Evolutionary conservation across 2,329 filamentous ascomycete genomes (phyloP), one percentile per base, ranked within the genome.

Genomic region (Pseudocercospora eumusae): DNA sequence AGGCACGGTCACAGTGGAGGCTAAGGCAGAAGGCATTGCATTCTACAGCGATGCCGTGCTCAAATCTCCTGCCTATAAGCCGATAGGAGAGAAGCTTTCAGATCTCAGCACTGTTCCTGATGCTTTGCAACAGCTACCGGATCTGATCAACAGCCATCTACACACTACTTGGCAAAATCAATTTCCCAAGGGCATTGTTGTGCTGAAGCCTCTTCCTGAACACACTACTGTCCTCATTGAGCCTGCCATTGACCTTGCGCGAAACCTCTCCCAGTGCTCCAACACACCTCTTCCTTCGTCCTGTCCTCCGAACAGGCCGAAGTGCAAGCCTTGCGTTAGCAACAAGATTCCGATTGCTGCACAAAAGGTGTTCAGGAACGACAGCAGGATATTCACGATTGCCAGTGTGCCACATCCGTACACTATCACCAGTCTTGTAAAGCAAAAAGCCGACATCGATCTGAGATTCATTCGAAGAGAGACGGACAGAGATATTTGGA

Each of bases 361-460:
- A 0, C 85, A 87, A 2, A 77, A 84, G 2, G 78, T 83, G 18
- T 95, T 91, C 75, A 83, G 83, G 59, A 96, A 97, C 75, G 83
- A 83, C 4, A 87, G 88, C 13, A 82, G 81, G 1, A 74, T 89
- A 15, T 98, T 92, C 79, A 92, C 89, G 2, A 90, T 99, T 66
- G 92, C 89, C 62, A 90, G 88, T 0, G 88, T 98, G 11, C 93
- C 93, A 0, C 95, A 99, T 74, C 95, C 95, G 0, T 96, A 92
- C 80, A 97, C 93, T 1, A 82, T 92, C 45, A 84, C 87, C 58
- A 84, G 86, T 11, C 80, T 98, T 18, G 82, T 86, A 62, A 83
- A 86, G 66, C 83, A 73, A 1, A 70, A 67, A 31, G 64, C 68
- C 18, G 79, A 73, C 9, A 63, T 81, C 49, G 74, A 78, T 59